Base-by-base conservation (phyloP, 306 rosid species). In the Ormosia emarginata region DNA sequence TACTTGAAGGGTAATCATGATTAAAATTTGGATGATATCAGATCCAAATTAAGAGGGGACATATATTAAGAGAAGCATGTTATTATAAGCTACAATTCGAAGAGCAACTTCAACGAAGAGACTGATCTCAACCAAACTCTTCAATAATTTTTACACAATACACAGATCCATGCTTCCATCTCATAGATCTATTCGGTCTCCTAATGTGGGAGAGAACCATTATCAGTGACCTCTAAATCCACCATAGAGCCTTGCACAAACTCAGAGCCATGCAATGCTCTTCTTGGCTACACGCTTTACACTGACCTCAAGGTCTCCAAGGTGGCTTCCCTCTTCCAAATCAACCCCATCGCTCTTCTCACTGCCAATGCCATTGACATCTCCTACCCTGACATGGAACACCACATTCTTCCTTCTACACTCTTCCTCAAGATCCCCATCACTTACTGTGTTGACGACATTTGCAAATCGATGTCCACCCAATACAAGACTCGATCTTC, bases 191-290 rank as follows among this genome's bases (percentile, higher is more conserved):
- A 1, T 24, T 24, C 24, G 24, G 24, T 24, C 24, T 24, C 24
- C 24, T 24, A 24, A 24, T 24, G 24, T 0, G 24, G 24, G 24
- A 24, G 24, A 24, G 24, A 24, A 24, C 24, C 24, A 24, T 24
- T 24, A 24, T 24, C 24, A 24, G 86, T 82, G 57, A 70, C 77
- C 85, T 87, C 89, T 0, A 96, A 96, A 84, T 96, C 99, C 58
- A 96, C 98, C 7, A 96, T 96, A 49, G 99, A 96, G 85, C 98
- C 99, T n/a, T 96, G 99, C 79, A 77, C 97, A 0, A 96, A 91
- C 97, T 85, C 92, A 2, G 94, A 96, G 73, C 85, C 91, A 0
- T 96, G 99, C 88, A 92, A 90, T 75, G 92, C 99, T 4, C 61
- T 96, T 2, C 88, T 93, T 3, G 99, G 98, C 15, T 96, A 96